Evolutionary conservation across 495 filamentous ascomycete species (phyloP).

Genomic region (Endocarpon pusillum): DNA sequence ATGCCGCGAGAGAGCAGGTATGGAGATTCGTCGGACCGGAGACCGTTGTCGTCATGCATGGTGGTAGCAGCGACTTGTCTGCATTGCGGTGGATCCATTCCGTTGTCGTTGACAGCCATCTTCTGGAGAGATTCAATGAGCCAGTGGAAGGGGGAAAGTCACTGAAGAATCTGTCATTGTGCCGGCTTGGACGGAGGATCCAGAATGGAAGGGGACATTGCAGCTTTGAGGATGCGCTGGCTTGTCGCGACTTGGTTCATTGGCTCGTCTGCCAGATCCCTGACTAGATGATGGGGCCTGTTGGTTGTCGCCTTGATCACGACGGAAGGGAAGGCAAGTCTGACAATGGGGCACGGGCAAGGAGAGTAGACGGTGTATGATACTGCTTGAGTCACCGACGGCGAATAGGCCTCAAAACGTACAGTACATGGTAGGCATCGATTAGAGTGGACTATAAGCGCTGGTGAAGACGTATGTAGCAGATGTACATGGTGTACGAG

Average conservation of each 20-base stretch:
- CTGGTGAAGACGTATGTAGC: too few relatives aligned
- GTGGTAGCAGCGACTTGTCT: slow-evolving; percentile 12
- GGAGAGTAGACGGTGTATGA: too few relatives aligned
- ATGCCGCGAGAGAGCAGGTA: slow-evolving; percentile 16
- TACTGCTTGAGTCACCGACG: too few relatives aligned
- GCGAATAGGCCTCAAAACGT: too few relatives aligned
- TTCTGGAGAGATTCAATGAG: slow-evolving; percentile 8
- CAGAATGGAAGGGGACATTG: slow-evolving; percentile 16
- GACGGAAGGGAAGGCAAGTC: too few relatives aligned
- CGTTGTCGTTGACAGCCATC: slow-evolving; percentile 15
- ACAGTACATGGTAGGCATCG: too few relatives aligned
- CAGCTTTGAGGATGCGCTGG: slow-evolving; percentile 26
- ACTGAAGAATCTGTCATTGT: slow-evolving; percentile 15
- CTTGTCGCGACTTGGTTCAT: slow-evolving; percentile 20
- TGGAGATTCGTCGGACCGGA: slow-evolving; percentile 20
- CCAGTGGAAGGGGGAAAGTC: slow-evolving; percentile 5
- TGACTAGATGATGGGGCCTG: too few relatives aligned
- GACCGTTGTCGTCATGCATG: slow-evolving; percentile 20
- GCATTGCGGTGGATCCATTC: slow-evolving; percentile 15
- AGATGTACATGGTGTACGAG: too few relatives aligned
- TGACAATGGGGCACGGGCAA: too few relatives aligned
- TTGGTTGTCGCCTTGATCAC: too few relatives aligned
- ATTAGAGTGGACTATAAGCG: too few relatives aligned
- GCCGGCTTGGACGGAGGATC: slow-evolving; percentile 16
- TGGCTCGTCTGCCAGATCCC: too few relatives aligned